Conservation (phyloP, 1,284 basidiomycete species). For the Xerocomus amazonicus region DNA sequence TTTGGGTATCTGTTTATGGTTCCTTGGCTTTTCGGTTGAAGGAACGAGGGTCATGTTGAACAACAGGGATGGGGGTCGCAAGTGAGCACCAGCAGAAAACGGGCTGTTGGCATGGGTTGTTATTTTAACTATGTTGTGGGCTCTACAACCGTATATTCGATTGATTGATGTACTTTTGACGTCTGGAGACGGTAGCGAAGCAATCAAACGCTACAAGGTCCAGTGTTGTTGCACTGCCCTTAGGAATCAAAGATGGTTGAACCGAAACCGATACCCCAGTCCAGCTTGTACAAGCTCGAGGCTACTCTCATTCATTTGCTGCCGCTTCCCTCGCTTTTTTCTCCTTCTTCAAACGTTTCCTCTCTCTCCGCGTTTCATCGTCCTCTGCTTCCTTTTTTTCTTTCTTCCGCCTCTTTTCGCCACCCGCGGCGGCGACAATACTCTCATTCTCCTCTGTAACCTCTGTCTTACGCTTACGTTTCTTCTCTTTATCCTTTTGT, state of each 20-base stretch:
- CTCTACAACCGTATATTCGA: neutral
- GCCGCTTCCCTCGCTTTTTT: constrained; percentile 58
- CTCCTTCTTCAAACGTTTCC: constrained; percentile 66
- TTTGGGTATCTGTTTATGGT: constrained; percentile 50
- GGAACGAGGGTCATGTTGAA: constrained; percentile 11
- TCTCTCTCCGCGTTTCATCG: constrained; percentile 59
- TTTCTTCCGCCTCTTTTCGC: constrained; percentile 49
- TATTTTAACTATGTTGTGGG: constrained; percentile 2
- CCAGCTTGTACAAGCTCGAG: neutral
- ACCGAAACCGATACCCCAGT: neutral
- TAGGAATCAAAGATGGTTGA: constrained; percentile 16
- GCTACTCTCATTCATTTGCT: constrained; percentile 20
- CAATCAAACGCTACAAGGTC: constrained; percentile 2
- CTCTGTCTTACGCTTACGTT: constrained; percentile 72
- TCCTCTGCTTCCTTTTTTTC: constrained; percentile 46
- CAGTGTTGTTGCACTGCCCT: constrained; percentile 6
- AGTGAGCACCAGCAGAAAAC: neutral
- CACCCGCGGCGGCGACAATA: constrained; percentile 42
- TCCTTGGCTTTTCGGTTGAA: constrained; percentile 18
- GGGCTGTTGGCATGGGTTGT: neutral
- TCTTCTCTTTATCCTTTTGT: constrained; percentile 63
- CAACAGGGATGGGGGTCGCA: neutral
- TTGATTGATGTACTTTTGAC: constrained; percentile 18
- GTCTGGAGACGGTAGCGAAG: constrained; percentile 1
- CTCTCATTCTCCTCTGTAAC: constrained; percentile 41